Percentiles rank a stretch among this genome's conserved stretches.
These are phyloP conservation scores for Mortierella sp. DNA, from an alignment of 371 early-diverging fungal genomes.

Conservation along the genomic window DNA sequence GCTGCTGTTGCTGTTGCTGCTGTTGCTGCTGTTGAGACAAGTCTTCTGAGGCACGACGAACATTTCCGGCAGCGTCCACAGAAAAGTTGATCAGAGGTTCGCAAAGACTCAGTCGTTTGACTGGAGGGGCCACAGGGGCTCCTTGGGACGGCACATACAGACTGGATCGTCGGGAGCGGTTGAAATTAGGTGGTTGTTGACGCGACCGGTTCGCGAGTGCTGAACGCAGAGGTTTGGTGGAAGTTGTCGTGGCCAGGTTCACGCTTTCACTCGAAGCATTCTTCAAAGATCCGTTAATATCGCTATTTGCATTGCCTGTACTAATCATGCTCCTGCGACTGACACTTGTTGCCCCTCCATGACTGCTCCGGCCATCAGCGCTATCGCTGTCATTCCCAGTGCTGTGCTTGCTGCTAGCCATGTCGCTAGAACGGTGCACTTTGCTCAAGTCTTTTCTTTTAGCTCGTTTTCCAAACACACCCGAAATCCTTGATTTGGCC, in stretches of 20 bases:
- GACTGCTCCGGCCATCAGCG: no score
- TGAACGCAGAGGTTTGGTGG: slow-evolving; percentile 18
- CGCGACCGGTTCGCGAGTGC: slow-evolving; percentile 11
- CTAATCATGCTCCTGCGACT: no score
- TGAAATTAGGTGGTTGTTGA: slow-evolving; percentile 17
- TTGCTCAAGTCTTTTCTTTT: slow-evolving; percentile 21
- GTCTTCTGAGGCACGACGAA: no score
- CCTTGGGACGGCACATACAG: slow-evolving; percentile 9
- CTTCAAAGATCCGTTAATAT: no score
- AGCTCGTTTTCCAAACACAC: slow-evolving; percentile 34
- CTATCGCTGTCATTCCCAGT: no score
- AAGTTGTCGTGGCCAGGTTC: background rate
- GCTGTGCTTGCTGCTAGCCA: no score
- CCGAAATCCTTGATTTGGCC: slow-evolving; percentile 28
- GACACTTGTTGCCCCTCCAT: no score
- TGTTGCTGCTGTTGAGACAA: background rate
- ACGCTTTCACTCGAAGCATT: no score
- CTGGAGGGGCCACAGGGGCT: no score
- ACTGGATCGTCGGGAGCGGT: slow-evolving; percentile 12
- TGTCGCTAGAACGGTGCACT: background rate
- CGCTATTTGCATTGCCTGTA: no score
- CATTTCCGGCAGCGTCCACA: background rate
- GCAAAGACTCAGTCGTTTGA: background rate
- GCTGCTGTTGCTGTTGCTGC: slow-evolving; percentile 1
- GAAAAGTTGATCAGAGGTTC: slow-evolving; percentile 19